phyloP scores from a whole-genome alignment of 2,329 filamentous ascomycete species.

The Anthostomella pinea region DNA sequence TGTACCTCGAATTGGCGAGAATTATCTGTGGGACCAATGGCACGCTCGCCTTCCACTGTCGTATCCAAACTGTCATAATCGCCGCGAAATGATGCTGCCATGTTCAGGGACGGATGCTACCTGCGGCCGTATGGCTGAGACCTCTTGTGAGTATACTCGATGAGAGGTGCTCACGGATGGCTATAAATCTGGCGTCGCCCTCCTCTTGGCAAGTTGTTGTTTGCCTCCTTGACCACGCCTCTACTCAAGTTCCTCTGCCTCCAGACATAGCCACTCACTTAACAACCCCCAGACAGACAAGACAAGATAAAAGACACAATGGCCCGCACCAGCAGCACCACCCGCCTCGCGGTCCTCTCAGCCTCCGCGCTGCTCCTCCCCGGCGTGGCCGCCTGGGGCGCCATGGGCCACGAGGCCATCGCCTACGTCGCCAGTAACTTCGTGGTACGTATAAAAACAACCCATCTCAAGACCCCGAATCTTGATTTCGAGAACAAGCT shows the following conservation, averaged over 20 bases:
- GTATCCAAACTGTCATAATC: too few relatives aligned
- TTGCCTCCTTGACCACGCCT: background rate
- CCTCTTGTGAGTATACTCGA: background rate
- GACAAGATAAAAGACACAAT: conserved; percentile 14
- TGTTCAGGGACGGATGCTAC: conserved; percentile 3
- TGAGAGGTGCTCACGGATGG: background rate
- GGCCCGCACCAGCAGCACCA: conserved; percentile 21
- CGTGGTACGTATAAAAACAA: too few relatives aligned
- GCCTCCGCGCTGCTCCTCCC: conserved; percentile 17
- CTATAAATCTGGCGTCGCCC: background rate
- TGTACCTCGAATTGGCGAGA: background rate
- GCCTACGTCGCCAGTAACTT: conserved; percentile 52
- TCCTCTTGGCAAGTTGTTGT: conserved; percentile 1
- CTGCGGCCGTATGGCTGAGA: conserved; percentile 6
- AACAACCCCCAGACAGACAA: background rate
- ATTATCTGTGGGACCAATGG: conserved; percentile 8
- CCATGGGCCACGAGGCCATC: conserved; percentile 51
- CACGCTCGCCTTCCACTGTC: conserved; percentile 8
- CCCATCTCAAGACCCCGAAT: too few relatives aligned
- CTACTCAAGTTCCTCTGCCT: background rate
- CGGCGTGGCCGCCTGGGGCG: conserved; percentile 37
- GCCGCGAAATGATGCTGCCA: too few relatives aligned
- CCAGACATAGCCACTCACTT: background rate
- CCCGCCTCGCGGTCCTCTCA: conserved; percentile 21
- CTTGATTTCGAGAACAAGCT: too few relatives aligned